A percentile compares a stretch with the other conserved stretches of the same genome.
Evolutionary conservation across 176 grass and related monocot genomes (phyloP).

Genomic region (Zea luxurians): DNA sequence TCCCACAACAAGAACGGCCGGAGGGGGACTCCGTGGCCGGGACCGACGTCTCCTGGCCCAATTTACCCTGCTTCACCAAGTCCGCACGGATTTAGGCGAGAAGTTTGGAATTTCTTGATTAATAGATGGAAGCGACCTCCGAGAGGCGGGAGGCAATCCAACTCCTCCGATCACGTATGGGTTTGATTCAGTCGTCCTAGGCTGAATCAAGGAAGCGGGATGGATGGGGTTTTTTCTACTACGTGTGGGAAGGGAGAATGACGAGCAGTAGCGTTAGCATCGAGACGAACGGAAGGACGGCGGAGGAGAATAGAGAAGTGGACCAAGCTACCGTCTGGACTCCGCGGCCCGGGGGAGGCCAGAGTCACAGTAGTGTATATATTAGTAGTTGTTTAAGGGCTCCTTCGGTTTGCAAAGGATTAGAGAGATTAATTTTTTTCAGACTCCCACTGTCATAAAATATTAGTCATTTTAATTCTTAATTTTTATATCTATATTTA

Average conservation of each 20-base stretch:
- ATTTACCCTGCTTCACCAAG: conserved; percentile 44
- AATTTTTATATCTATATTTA: too few relatives aligned
- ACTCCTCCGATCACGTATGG: conserved; percentile 30
- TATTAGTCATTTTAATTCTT: too few relatives aligned
- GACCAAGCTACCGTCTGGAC: conserved; percentile 25
- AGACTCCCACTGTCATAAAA: too few relatives aligned
- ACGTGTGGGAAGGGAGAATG: conserved; percentile 29
- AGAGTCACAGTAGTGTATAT: not conserved
- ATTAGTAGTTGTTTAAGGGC: too few relatives aligned
- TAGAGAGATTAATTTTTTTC: too few relatives aligned
- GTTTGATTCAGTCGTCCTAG: conserved; percentile 28
- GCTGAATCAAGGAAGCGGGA: not conserved
- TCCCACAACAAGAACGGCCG: not conserved
- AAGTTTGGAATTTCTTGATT: conserved; percentile 37
- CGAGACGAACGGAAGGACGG: not conserved
- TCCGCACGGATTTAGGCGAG: conserved; percentile 36
- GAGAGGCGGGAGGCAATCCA: conserved; percentile 32
- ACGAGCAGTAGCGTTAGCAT: conserved; percentile 22
- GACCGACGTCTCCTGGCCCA: conserved; percentile 35
- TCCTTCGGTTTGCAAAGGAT: too few relatives aligned
- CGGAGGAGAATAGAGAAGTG: conserved; percentile 21
- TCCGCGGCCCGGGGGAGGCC: not conserved
- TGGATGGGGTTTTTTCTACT: conserved; percentile 21
- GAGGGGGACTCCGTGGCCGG: not conserved
- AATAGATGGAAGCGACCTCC: conserved; percentile 41